These are phyloP conservation scores for Rhododendron vialii DNA, from an alignment of 148 eudicot genomes.

Conservation along the genomic window DNA sequence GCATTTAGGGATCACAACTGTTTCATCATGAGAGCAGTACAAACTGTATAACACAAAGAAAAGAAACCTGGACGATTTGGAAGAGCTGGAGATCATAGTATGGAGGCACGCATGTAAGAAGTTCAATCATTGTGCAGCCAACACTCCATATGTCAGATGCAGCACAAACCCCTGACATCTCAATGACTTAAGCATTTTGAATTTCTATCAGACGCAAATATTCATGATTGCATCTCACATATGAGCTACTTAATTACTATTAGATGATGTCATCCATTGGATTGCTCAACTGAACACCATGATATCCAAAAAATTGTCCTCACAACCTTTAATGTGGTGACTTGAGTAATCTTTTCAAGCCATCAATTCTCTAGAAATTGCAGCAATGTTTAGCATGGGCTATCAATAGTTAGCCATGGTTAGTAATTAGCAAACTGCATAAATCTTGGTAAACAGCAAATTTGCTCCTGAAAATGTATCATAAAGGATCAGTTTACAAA, in stretches of 20 bases:
- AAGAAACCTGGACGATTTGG: conserved; percentile 85
- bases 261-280: neutral
- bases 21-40: neutral
- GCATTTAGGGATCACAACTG: neutral
- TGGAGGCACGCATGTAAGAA: conserved; percentile 94
- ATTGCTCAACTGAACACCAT: conserved; percentile 1
- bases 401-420: too few species aligned
- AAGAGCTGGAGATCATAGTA: conserved; percentile 97
- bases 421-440: too few species aligned
- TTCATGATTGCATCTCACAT: neutral
- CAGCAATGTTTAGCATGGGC: too few species aligned
- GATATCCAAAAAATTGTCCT: too few species aligned
- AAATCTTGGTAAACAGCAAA: too few species aligned
- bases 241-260: neutral
- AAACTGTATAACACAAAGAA: neutral
- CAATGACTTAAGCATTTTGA: conserved; percentile 68
- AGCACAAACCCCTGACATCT: conserved; percentile 99
- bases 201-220: neutral
- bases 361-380: too few species aligned
- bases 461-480: too few species aligned
- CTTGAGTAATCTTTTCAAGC: too few species aligned
- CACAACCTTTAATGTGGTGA: too few species aligned
- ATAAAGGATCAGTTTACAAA: too few species aligned
- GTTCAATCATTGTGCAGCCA: conserved; percentile 98
- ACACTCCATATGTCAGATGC: conserved; percentile 99